phyloP scores from a whole-genome alignment of 805 yeast genomes.

The Starmera caribaea region DNA sequence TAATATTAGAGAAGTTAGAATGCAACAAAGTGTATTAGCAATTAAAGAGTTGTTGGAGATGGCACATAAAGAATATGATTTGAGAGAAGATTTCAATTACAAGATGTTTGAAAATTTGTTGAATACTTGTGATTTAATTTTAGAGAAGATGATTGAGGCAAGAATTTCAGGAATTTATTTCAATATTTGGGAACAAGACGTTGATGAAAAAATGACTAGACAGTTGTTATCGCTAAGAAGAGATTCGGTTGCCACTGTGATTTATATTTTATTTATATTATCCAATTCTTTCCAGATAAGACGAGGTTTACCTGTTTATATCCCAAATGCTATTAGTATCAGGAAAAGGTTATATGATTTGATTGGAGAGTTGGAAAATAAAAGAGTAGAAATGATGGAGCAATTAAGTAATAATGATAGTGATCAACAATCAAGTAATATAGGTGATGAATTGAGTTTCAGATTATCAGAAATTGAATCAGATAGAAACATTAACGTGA shows the following conservation, averaged over 20 bases:
- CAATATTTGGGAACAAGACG: slow-evolving; percentile 34
- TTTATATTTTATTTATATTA: slow-evolving; percentile 31
- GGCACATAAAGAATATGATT: slow-evolving; percentile 27
- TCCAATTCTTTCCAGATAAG: slow-evolving; percentile 32
- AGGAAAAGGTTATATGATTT: slow-evolving; percentile 33
- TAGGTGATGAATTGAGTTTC: slow-evolving; percentile 6
- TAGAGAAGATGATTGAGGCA: slow-evolving; percentile 37
- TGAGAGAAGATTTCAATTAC: slow-evolving; percentile 25
- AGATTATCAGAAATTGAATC: slow-evolving; percentile 5
- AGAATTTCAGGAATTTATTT: slow-evolving; percentile 38
- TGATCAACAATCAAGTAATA: neutral
- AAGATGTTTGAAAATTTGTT: slow-evolving; percentile 24
- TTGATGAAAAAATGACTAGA: slow-evolving; percentile 25
- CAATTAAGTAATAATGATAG: neutral
- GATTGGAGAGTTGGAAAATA: slow-evolving; percentile 22
- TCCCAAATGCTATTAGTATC: slow-evolving; percentile 34
- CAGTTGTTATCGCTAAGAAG: slow-evolving; percentile 33
- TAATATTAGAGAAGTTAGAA: slow-evolving; percentile 37
- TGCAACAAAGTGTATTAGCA: slow-evolving; percentile 33
- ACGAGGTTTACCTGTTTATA: slow-evolving; percentile 29
- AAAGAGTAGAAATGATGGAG: neutral
- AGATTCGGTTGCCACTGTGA: slow-evolving; percentile 37
- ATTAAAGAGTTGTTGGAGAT: slow-evolving; percentile 25
- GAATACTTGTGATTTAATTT: slow-evolving; percentile 26
- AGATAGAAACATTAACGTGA: neutral